Evolutionary conservation across 345 rosid species (phyloP).

Genomic region (Populus ilicifolia): DNA sequence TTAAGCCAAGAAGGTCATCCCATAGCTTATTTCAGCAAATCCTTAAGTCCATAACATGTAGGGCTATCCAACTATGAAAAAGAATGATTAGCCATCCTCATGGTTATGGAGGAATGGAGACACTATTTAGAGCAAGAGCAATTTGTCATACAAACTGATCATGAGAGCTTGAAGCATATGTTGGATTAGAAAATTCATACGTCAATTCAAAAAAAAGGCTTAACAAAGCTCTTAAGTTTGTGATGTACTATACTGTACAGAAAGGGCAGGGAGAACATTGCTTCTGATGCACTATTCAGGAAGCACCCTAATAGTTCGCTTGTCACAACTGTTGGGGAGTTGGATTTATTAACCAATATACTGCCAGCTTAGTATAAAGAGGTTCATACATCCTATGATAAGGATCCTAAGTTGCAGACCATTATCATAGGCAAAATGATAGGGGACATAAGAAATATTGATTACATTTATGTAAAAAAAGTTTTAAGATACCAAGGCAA

Average conservation of each 20-base stretch:
- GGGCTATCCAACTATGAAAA: neutral
- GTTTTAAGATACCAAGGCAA: too few species aligned
- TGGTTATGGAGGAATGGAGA: neutral
- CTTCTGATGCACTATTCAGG: neutral
- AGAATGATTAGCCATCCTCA: neutral
- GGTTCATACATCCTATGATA: too few species aligned
- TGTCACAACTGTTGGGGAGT: too few species aligned
- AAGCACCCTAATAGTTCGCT: too few species aligned
- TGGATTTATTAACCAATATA: accelerated
- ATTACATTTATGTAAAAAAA: too few species aligned
- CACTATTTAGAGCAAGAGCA: neutral
- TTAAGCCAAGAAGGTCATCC: neutral
- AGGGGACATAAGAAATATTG: too few species aligned
- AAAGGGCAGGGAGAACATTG: neutral
- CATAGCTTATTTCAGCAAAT: neutral
- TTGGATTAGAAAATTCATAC: neutral
- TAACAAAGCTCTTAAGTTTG: neutral
- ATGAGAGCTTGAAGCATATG: neutral
- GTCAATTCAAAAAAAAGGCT: neutral
- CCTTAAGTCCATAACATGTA: neutral
- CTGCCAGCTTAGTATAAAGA: too few species aligned
- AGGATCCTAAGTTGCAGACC: too few species aligned
- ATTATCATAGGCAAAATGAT: too few species aligned
- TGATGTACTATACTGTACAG: neutral
- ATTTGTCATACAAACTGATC: neutral